Conservation (phyloP, 805 yeast species). For the Ogataea nitratoaversa region DNA sequence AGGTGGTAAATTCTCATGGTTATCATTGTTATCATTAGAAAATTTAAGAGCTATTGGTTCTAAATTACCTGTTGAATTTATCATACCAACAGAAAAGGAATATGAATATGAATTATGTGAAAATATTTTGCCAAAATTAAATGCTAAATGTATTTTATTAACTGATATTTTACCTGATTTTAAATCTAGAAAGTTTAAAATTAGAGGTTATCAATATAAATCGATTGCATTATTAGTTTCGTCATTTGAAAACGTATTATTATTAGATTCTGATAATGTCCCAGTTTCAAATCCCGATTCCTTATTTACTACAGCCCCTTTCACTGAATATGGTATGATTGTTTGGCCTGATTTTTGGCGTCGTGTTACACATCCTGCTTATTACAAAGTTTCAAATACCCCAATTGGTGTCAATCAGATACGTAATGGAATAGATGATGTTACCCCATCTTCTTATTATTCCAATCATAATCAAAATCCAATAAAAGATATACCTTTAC, state of each 20-base stretch:
- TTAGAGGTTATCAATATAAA: conserved; percentile 48
- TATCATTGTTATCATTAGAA: conserved; percentile 51
- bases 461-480: conserved; percentile 9
- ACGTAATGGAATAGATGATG: conserved; percentile 27
- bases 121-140: conserved; percentile 38
- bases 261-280: conserved; percentile 51
- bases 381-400: conserved; percentile 41
- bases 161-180: conserved; percentile 45
- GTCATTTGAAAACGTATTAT: conserved; percentile 47
- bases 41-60: conserved; percentile 44
- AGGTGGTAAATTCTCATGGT: conserved; percentile 69
- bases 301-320: conserved; percentile 56
- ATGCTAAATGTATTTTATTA: conserved; percentile 58
- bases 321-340: conserved; percentile 44
- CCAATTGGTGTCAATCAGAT: conserved; percentile 28
- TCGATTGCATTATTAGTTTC: conserved; percentile 46
- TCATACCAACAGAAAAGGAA: conserved; percentile 43
- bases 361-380: conserved; percentile 49
- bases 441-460: conserved; percentile 22
- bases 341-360: conserved; percentile 63
- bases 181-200: conserved; percentile 16
- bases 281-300: conserved; percentile 46
- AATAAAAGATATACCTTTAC: conserved; percentile 35
- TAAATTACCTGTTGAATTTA: conserved; percentile 44
- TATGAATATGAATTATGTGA: conserved; percentile 43